A percentile compares a stretch with the other conserved stretches of the same genome.
Conservation (phyloP, 2,329 filamentous ascomycete species). For the Epichloe elymi region DNA sequence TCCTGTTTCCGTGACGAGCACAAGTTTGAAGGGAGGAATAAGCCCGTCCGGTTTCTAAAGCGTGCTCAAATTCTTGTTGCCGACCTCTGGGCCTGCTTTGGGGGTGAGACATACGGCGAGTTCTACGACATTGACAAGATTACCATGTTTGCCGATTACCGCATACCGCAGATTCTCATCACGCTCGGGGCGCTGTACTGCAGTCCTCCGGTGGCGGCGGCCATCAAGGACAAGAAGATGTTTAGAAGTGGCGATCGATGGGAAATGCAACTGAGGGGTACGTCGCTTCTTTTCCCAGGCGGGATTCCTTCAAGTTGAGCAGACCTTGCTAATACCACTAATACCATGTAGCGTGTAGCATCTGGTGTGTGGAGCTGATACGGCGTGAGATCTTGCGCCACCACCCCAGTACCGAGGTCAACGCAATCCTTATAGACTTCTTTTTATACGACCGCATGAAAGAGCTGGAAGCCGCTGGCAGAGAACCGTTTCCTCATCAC, state of each 20-base stretch:
- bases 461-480: constrained; percentile 53
- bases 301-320: neutral
- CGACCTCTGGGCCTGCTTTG: constrained; percentile 92
- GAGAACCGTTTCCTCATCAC: constrained; percentile 59
- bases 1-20: constrained; percentile 75
- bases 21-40: constrained; percentile 55
- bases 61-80: constrained; percentile 92
- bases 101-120: constrained; percentile 62
- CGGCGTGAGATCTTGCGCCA: constrained; percentile 61
- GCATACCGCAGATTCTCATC: constrained; percentile 85
- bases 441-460: constrained; percentile 95
- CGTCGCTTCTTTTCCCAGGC: constrained; percentile 8
- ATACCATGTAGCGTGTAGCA: constrained; percentile 55
- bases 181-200: constrained; percentile 72
- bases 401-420: constrained; percentile 60
- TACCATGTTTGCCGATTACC: constrained; percentile 98
- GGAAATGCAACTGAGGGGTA: constrained; percentile 79
- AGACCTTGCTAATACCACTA: neutral
- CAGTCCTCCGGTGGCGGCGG: constrained; percentile 62
- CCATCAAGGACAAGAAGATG: constrained; percentile 49
- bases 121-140: constrained; percentile 90
- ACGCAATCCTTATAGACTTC: constrained; percentile 92
- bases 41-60: constrained; percentile 71
- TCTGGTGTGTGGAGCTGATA: constrained; percentile 91
- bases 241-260: constrained; percentile 62